Base-by-base conservation (phyloP, 805 yeast species). In the Yarrowia keelungensis region DNA sequence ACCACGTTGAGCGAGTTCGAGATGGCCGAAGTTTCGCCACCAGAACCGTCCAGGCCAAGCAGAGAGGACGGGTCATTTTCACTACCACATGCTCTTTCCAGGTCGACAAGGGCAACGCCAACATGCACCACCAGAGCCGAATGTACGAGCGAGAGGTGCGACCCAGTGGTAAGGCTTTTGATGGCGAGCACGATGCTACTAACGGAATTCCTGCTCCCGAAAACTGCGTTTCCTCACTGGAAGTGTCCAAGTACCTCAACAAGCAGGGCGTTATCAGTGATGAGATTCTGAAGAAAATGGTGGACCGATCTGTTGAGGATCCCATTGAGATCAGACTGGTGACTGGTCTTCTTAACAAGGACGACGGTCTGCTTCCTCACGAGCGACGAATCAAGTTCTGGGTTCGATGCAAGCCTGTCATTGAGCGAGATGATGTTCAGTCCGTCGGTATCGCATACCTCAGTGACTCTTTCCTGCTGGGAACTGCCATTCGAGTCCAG, bases 31-130 rank as follows among this genome's bases (percentile, higher is more conserved):
- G 81, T 68, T 83, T 83, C 67, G 78, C 82, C 39, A 84, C 85
- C 62, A 79, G 86, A 56, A 83, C 84, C 62, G 84, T 90, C 8
- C 76, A 78, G 50, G 86, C 86, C 4, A 79, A 77, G 45, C 94
- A 90, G 76, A 75, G 81, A 36, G 86, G 82, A 12, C 76, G 77
- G 38, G 72, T 86, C 39, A 81, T 84, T 11, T 87, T 83, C 73
- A 81, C 82, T 5, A 85, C 89, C 1, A 79, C 83, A 59, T 80
- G 86, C 15, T 78, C 86, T 7, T 79, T 87, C 70, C 80, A 82
- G 68, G 73, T 78, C 5, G 74, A 71, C 39, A 62, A 49, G 56
- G 56, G 67, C 19, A 62, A 62, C 47, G 38, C 16, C 3, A 49
- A 62, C 56, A 62, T 62, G 67, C 67, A 62, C 35, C 67, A 62